Conservation (phyloP, 1,284 basidiomycete species). For the Marasmius tenuissimus region DNA sequence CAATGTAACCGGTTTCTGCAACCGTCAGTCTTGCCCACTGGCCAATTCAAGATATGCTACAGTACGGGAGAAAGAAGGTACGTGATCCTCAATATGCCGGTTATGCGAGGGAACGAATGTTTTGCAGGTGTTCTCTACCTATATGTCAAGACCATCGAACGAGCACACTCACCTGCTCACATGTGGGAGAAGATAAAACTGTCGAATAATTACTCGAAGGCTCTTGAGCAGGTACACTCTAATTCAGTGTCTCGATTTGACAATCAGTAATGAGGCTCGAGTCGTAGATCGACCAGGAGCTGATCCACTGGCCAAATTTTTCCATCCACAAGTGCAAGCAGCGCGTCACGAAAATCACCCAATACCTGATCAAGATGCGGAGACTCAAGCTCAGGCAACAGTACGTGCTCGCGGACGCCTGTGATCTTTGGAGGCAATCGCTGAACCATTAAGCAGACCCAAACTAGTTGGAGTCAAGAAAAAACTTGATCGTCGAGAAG, state of each 20-base stretch:
- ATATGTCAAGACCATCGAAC: constrained; percentile 98
- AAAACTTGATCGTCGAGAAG: constrained; percentile 95
- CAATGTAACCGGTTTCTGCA: constrained; percentile 98
- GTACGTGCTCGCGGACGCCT: constrained; percentile 47
- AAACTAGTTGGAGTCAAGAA: constrained; percentile 96
- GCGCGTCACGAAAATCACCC: constrained; percentile 97
- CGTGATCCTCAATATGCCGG: constrained; percentile 20
- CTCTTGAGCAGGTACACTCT: constrained; percentile 81
- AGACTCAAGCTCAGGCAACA: constrained; percentile 87
- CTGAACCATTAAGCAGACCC: constrained; percentile 53
- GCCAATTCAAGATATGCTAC: constrained; percentile 98
- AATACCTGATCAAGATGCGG: constrained; percentile 98
- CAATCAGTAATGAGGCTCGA: neutral
- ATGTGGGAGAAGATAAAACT: constrained; percentile 98
- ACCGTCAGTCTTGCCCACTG: constrained; percentile 93
- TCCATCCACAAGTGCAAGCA: constrained; percentile 99
- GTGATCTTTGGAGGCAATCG: neutral
- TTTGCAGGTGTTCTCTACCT: constrained; percentile 83
- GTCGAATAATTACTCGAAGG: constrained; percentile 93
- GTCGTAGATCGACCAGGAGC: constrained; percentile 86
- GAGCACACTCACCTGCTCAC: constrained; percentile 91
- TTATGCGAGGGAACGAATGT: neutral
- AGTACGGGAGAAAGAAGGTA: constrained; percentile 93
- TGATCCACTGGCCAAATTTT: constrained; percentile 98
- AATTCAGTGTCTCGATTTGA: neutral